Conservation (phyloP, 2,329 filamentous ascomycete genomes). For the Aspergillus brasiliensis region DNA sequence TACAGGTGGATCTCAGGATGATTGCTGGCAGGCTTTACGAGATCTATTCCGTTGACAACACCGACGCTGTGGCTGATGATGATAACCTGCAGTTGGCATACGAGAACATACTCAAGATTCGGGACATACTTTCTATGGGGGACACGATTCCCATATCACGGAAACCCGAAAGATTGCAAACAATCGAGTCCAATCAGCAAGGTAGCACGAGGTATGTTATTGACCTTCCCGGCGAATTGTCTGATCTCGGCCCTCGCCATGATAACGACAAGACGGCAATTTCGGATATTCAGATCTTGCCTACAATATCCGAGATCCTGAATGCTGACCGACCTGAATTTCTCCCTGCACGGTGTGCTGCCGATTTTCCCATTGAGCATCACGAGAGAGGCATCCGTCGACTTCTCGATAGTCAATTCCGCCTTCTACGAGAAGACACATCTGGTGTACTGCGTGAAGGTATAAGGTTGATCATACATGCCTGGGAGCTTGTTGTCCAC, state of each 20-base stretch:
- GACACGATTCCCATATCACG: background rate
- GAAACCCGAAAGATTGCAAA: background rate
- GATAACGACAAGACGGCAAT: constrained; percentile 13
- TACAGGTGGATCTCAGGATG: constrained; percentile 3
- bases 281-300: constrained; percentile 6
- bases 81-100: background rate
- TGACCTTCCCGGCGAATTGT: constrained; percentile 13
- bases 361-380: background rate
- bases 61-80: background rate
- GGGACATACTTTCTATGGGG: background rate
- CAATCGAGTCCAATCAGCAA: background rate
- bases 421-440: constrained; percentile 15
- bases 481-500: constrained; percentile 8
- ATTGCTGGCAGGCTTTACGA: constrained; percentile 5
- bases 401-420: constrained; percentile 15
- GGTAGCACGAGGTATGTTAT: background rate
- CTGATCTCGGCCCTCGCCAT: constrained; percentile 8
- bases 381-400: constrained; percentile 12
- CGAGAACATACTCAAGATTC: background rate
- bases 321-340: constrained; percentile 5
- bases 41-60: background rate
- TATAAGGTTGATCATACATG: constrained; percentile 6
- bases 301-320: constrained; percentile 10
- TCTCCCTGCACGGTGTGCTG: constrained; percentile 3
- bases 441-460: constrained; percentile 13